Percentiles rank a stretch among this genome's conserved stretches.
Conservation (phyloP, 345 rosid genomes). For the Chamaenerion angustifolium region DNA sequence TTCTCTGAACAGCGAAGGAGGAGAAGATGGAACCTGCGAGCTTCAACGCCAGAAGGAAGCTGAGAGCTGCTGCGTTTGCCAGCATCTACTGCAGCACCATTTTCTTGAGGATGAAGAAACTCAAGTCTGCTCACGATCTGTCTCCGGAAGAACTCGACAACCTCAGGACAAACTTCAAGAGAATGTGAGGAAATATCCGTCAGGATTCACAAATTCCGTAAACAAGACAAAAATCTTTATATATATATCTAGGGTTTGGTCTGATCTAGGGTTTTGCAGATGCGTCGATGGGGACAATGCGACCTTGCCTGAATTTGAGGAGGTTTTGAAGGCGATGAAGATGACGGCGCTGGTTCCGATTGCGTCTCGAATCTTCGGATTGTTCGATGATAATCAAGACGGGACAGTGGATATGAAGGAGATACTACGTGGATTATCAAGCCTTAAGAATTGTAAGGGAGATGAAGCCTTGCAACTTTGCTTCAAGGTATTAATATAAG, state of each 20-base stretch:
- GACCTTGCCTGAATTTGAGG: constrained; percentile 40
- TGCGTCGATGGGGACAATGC: constrained; percentile 59
- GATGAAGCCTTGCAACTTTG: constrained; percentile 54
- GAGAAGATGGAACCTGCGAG: constrained; percentile 54
- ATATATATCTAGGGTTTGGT: too few species aligned
- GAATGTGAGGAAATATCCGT: constrained; percentile 21
- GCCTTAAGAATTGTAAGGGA: constrained; percentile 46
- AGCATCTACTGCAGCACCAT: constrained; percentile 47
- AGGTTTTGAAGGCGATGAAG: constrained; percentile 52
- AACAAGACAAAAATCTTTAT: too few species aligned
- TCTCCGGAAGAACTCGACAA: constrained; percentile 32
- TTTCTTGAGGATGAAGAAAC: constrained; percentile 43
- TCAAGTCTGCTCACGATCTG: constrained; percentile 42
- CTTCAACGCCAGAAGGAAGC: constrained; percentile 43
- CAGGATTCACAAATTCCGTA: too few species aligned
- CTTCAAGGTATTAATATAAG: constrained; percentile 48
- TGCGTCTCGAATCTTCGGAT: constrained; percentile 45
- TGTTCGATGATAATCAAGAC: constrained; percentile 50
- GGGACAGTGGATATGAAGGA: constrained; percentile 60
- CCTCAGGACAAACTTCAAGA: constrained; percentile 32
- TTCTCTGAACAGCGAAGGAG: constrained; percentile 40
- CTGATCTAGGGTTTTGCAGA: constrained; percentile 17
- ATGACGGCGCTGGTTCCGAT: constrained; percentile 45
- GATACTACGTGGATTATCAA: constrained; percentile 53
- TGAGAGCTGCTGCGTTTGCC: constrained; percentile 52